A percentile compares a stretch with the other conserved stretches of the same genome.
phyloP scores from a whole-genome alignment of 257 asterid genomes.

The Linaria vulgaris region DNA sequence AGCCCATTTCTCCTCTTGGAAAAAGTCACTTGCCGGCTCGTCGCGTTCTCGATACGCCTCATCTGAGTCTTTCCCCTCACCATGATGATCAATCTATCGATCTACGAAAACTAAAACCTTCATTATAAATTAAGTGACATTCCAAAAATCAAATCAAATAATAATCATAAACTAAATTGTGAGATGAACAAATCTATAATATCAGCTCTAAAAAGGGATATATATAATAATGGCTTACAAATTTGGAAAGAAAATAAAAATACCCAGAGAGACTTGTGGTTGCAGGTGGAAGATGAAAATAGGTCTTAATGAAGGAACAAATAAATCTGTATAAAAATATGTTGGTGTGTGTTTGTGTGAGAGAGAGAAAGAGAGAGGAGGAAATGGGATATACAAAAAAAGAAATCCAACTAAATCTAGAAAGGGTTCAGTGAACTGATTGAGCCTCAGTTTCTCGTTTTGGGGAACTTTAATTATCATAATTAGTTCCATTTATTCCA shows the following conservation, averaged over 20 bases:
- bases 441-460: conserved; percentile 30
- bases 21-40: conserved; percentile 57
- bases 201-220: no score
- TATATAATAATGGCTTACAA: conserved; percentile 30
- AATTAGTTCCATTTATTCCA: no score
- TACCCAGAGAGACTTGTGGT: conserved; percentile 23
- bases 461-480: background rate
- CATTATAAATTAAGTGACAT: no score
- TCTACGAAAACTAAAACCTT: no score
- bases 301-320: conserved; percentile 28
- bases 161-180: background rate
- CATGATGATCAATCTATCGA: conserved; percentile 15
- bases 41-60: conserved; percentile 57
- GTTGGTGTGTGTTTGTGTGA: background rate
- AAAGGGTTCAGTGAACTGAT: conserved; percentile 26
- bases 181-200: conserved; percentile 4
- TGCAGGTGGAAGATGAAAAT: conserved; percentile 15
- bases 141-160: no score
- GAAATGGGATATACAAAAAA: background rate
- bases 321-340: no score
- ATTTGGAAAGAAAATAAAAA: conserved; percentile 39
- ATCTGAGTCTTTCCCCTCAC: conserved; percentile 57
- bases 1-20: conserved; percentile 54
- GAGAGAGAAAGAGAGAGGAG: background rate
- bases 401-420: background rate